Evolutionary conservation across 1,139 yeast genomes (phyloP).

Genomic region (Taphrina wiesneri): DNA sequence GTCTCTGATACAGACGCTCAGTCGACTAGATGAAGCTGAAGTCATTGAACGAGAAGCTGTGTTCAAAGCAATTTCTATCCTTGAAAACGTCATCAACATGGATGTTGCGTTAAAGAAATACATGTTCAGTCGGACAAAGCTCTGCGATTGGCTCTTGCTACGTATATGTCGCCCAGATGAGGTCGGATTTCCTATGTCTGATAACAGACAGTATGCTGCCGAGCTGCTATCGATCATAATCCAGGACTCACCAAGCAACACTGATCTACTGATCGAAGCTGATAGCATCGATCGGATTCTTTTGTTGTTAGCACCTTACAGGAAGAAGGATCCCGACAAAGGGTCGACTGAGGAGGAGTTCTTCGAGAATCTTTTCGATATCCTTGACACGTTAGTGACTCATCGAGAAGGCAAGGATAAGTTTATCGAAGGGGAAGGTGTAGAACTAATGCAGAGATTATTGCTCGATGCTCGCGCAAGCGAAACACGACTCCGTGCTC

Average conservation of each 20-base stretch:
- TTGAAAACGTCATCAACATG: slow-evolving; percentile 38
- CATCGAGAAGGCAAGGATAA: slow-evolving; percentile 39
- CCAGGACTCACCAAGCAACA: slow-evolving; percentile 31
- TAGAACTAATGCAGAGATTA: slow-evolving; percentile 44
- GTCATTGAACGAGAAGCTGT: slow-evolving; percentile 35
- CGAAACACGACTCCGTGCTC: slow-evolving; percentile 39
- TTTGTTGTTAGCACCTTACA: slow-evolving; percentile 39
- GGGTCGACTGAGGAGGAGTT: slow-evolving; percentile 43
- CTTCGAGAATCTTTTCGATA: slow-evolving; percentile 42
- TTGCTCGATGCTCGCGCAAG: slow-evolving; percentile 39
- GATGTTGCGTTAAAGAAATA: slow-evolving; percentile 34
- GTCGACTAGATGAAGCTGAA: slow-evolving; percentile 37
- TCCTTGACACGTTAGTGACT: slow-evolving; percentile 40
- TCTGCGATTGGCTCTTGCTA: slow-evolving; percentile 39
- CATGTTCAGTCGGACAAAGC: slow-evolving; percentile 34
- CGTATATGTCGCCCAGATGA: slow-evolving; percentile 37
- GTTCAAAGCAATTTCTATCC: slow-evolving; percentile 20
- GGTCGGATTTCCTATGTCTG: slow-evolving; percentile 36
- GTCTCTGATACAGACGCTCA: slow-evolving; percentile 37
- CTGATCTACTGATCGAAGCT: slow-evolving; percentile 30
- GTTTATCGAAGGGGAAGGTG: slow-evolving; percentile 45
- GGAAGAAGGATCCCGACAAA: slow-evolving; percentile 39
- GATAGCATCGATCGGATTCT: slow-evolving; percentile 40
- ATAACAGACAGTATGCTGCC: slow-evolving; percentile 42
- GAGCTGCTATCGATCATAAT: slow-evolving; percentile 41